These are phyloP conservation scores for Metschnikowia peoriensis DNA, from an alignment of 805 yeast species.

Conservation along the genomic window DNA sequence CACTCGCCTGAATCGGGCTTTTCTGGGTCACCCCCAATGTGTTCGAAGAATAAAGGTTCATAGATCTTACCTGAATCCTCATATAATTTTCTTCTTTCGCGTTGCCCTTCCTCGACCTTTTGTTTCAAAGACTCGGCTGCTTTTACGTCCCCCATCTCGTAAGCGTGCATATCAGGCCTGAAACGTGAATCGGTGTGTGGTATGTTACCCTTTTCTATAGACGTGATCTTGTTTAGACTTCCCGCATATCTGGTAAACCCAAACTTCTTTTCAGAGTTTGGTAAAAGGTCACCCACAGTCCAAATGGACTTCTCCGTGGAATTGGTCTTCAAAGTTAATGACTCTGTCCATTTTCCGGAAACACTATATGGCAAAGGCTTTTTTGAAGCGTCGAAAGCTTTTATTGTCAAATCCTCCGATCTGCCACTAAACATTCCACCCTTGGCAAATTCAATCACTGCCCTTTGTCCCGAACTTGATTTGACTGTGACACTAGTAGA, in stretches of 20 bases:
- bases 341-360: slow-evolving; percentile 86
- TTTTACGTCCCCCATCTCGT: slow-evolving; percentile 67
- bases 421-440: slow-evolving; percentile 84
- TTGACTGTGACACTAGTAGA: slow-evolving; percentile 61
- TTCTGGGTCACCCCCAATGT: slow-evolving; percentile 31
- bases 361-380: slow-evolving; percentile 41
- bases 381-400: slow-evolving; percentile 38
- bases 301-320: slow-evolving; percentile 53
- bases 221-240: slow-evolving; percentile 74
- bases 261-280: slow-evolving; percentile 59
- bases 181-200: slow-evolving; percentile 89
- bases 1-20: slow-evolving; percentile 47
- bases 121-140: slow-evolving; percentile 71
- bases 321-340: slow-evolving; percentile 46
- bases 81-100: slow-evolving; percentile 64
- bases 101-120: slow-evolving; percentile 73
- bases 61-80: slow-evolving; percentile 47
- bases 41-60: slow-evolving; percentile 64
- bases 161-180: slow-evolving; percentile 79
- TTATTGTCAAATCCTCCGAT: slow-evolving; percentile 62
- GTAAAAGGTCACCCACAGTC: slow-evolving; percentile 66
- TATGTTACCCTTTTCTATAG: slow-evolving; percentile 57
- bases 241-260: slow-evolving; percentile 88
- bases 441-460: slow-evolving; percentile 70
- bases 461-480: slow-evolving; percentile 65